A percentile compares a stretch with the other conserved stretches of the same genome.
phyloP scores from a whole-genome alignment of 78 protist species.

The Protostelium mycophagum region DNA sequence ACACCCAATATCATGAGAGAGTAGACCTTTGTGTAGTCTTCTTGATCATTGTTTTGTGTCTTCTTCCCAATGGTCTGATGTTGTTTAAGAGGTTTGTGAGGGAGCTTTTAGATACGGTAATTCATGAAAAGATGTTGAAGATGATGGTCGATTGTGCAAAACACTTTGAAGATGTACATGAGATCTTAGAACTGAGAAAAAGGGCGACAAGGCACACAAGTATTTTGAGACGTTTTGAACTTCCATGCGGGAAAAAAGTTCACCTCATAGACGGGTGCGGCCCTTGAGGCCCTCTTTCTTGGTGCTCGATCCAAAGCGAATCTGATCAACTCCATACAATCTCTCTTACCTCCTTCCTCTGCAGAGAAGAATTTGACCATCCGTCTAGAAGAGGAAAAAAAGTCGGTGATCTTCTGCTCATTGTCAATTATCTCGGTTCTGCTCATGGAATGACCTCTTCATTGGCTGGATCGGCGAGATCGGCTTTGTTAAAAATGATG shows the following conservation, averaged over 20 bases:
- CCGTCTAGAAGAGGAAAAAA: neutral
- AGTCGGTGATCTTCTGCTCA: neutral
- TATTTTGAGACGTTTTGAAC: no score
- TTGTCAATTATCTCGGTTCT: neutral
- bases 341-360: neutral
- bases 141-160: neutral
- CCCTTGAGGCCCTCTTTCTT: neutral
- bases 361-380: neutral
- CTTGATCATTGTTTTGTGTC: neutral
- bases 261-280: neutral
- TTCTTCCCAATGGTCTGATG: neutral
- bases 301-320: neutral
- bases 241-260: no score
- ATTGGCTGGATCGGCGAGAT: conserved; percentile 31
- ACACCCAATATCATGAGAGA: conserved; percentile 40
- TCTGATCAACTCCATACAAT: neutral
- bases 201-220: no score
- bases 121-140: neutral
- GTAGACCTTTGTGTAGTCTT: neutral
- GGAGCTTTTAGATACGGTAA: no score
- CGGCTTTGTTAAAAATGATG: conserved; percentile 42
- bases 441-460: neutral
- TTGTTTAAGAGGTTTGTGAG: no score
- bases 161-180: neutral
- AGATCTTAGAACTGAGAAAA: no score